Evolutionary conservation across 1,284 basidiomycete species (phyloP).

Genomic region (Ceratobasidium sp.): DNA sequence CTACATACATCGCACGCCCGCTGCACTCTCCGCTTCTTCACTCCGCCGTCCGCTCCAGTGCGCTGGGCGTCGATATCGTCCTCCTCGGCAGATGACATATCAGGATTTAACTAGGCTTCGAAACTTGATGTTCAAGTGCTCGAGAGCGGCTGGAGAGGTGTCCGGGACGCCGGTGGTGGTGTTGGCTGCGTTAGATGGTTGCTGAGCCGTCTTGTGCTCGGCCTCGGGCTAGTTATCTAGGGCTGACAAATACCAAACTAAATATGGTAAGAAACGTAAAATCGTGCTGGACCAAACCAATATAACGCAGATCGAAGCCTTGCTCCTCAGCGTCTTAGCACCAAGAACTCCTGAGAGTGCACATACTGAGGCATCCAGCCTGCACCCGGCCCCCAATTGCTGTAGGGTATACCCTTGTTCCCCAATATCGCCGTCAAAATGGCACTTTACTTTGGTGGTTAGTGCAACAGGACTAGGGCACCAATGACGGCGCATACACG

Average conservation of each 20-base stretch:
- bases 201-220: conserved; percentile 16
- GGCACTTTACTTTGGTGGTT: no score
- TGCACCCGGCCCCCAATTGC: no score
- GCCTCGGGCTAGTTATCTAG: conserved; percentile 21
- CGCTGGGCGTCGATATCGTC: conserved; percentile 60
- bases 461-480: no score
- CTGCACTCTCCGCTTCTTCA: conserved; percentile 41
- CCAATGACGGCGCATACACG: no score
- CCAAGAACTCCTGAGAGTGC: no score
- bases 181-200: neutral
- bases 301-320: conserved; percentile 1
- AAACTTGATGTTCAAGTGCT: neutral
- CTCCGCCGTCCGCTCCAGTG: conserved; percentile 49
- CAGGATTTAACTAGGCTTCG: no score
- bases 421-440: no score
- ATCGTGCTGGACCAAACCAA: neutral
- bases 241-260: conserved; percentile 21
- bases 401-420: no score
- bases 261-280: conserved; percentile 3
- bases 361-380: no score
- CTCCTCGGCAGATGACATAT: conserved; percentile 66
- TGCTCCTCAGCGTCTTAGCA: neutral
- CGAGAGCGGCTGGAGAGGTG: neutral
- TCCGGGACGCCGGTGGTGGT: conserved; percentile 7
- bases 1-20: conserved; percentile 79